Conservation (phyloP, 2,329 filamentous ascomycete genomes). For the Biscogniauxia sp. region DNA sequence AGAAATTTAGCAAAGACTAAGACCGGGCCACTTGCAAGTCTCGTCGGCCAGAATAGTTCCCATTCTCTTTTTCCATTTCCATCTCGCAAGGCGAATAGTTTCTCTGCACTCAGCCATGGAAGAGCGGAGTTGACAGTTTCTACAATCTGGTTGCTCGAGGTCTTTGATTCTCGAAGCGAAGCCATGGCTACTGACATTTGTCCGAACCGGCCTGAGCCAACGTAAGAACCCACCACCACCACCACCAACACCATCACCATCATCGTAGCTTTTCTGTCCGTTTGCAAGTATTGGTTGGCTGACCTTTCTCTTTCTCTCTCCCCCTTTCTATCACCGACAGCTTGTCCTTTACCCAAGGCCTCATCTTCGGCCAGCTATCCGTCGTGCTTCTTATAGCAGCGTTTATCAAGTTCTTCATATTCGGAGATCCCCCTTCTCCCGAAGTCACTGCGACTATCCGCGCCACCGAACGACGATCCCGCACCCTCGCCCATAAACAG, state of each 20-base stretch:
- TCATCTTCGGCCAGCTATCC: slow-evolving; percentile 89
- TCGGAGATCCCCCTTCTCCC: slow-evolving; percentile 84
- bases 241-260: not conserved
- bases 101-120: slow-evolving; percentile 4
- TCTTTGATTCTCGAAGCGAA: slow-evolving; percentile 11
- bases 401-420: slow-evolving; percentile 99
- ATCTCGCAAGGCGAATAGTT: not conserved
- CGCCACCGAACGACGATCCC: slow-evolving; percentile 70
- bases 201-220: slow-evolving; percentile 33
- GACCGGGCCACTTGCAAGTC: not conserved
- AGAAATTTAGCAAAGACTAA: slow-evolving; percentile 11
- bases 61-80: slow-evolving; percentile 1
- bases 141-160: not conserved
- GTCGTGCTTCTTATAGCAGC: slow-evolving; percentile 87
- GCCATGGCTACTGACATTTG: slow-evolving; percentile 32
- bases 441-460: slow-evolving; percentile 75
- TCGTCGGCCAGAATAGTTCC: slow-evolving; percentile 7
- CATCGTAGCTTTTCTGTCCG: not conserved
- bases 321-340: slow-evolving; percentile 45
- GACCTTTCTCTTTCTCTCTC: slow-evolving; percentile 16
- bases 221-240: slow-evolving; percentile 23
- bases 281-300: slow-evolving; percentile 17
- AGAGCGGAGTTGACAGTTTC: slow-evolving; percentile 3
- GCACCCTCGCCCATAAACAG: slow-evolving; percentile 73
- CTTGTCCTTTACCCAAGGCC: slow-evolving; percentile 88